Percentiles rank a stretch among this genome's conserved stretches.
Evolutionary conservation across 306 rosid genomes (phyloP).

Genomic region (Coriaria nepalensis): DNA sequence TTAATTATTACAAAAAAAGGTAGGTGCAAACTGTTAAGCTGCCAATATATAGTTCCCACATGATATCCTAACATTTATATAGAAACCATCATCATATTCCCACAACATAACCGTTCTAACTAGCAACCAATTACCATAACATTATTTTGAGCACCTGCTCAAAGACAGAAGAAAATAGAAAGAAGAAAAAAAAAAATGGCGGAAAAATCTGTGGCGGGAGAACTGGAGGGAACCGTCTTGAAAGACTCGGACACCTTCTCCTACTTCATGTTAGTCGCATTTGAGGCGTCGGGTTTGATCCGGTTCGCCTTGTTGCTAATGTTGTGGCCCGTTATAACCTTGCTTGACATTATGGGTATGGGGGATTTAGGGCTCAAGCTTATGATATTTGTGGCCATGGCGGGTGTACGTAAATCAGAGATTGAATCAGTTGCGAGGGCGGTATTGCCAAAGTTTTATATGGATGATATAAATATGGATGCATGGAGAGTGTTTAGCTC

Average conservation of each 20-base stretch:
- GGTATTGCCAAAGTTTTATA: conserved; percentile 68
- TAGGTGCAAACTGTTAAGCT: conserved; percentile 63
- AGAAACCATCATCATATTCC: not conserved
- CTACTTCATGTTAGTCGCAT: conserved; percentile 77
- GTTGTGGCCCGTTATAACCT: conserved; percentile 46
- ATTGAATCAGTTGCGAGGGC: conserved; percentile 68
- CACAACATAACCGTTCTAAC: not conserved
- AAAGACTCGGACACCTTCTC: conserved; percentile 47
- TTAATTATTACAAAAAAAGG: conserved; percentile 7
- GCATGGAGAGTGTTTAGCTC: conserved; percentile 49
- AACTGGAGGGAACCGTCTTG: conserved; percentile 79
- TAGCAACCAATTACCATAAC: not conserved
- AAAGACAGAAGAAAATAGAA: not conserved
- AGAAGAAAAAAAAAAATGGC: conserved; percentile 3
- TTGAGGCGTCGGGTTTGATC: conserved; percentile 70
- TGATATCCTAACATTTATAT: conserved; percentile 8
- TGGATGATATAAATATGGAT: conserved; percentile 60
- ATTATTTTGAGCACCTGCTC: too few relatives aligned
- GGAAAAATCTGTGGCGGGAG: conserved; percentile 50
- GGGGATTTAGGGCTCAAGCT: conserved; percentile 27
- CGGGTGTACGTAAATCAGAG: conserved; percentile 41
- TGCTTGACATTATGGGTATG: conserved; percentile 27
- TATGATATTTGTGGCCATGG: conserved; percentile 46
- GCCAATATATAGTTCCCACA: conserved; percentile 18
- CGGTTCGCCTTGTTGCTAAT: conserved; percentile 47